phyloP scores from a whole-genome alignment of 2,329 filamentous ascomycete species.

The Alternaria burnsii region DNA sequence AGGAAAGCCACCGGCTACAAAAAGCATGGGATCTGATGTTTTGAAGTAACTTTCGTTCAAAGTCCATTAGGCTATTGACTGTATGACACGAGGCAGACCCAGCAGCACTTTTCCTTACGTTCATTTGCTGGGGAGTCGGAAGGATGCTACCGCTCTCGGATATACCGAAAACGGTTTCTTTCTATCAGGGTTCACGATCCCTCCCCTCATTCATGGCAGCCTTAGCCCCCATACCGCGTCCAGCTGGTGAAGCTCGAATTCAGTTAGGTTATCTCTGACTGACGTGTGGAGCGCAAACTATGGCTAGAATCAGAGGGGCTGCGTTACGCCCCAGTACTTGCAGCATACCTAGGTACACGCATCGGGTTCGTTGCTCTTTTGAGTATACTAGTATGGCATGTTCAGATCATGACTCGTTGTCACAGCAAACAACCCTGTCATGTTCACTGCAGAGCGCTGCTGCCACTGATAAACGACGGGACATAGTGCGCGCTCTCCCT shows the following conservation, averaged over 20 bases:
- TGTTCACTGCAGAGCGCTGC: conserved; percentile 1
- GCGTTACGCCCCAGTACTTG: background rate
- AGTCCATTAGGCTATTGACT: background rate
- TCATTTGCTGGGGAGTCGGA: background rate
- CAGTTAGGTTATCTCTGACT: background rate
- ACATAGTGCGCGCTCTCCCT: background rate
- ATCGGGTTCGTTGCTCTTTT: conserved; percentile 1
- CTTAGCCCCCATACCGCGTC: no score
- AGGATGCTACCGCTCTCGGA: background rate
- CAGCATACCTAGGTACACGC: background rate
- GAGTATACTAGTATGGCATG: background rate
- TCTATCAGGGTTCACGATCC: no score
- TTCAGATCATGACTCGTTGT: background rate
- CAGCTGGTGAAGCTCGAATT: background rate
- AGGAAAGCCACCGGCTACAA: background rate
- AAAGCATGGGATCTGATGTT: background rate
- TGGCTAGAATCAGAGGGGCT: background rate
- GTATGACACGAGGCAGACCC: background rate
- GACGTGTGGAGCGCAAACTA: background rate
- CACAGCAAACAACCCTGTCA: background rate
- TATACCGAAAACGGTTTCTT: conserved; percentile 13
- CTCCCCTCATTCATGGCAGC: no score
- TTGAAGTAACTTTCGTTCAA: background rate
- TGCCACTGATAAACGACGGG: background rate
- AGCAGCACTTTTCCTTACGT: background rate